These are phyloP conservation scores for Dioscorea dumetorum DNA, from an alignment of 106 monocot genomes.

Conservation along the genomic window DNA sequence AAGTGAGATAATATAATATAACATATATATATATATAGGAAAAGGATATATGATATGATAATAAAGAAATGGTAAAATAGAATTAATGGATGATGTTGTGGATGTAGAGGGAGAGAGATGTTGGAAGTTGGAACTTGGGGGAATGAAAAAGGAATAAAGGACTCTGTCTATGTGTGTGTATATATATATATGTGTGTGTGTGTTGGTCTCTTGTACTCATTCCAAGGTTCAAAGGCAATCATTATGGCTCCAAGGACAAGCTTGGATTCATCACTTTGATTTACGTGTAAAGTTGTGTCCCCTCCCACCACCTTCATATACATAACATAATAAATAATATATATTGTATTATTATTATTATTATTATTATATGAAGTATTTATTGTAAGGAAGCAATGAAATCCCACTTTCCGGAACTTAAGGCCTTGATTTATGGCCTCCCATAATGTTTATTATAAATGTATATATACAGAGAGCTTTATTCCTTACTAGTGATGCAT, in stretches of 20 bases:
- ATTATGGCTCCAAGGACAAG: not conserved
- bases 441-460: not conserved
- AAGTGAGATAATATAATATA: too few relatives aligned
- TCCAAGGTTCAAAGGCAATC: conserved; percentile 2
- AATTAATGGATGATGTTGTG: too few relatives aligned
- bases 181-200: too few relatives aligned
- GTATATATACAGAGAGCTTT: not conserved
- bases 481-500: not conserved
- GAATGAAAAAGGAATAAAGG: too few relatives aligned
- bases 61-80: too few relatives aligned
- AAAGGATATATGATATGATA: too few relatives aligned
- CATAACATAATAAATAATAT: not conserved
- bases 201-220: too few relatives aligned
- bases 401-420: not conserved
- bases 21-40: too few relatives aligned
- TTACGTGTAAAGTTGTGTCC: not conserved
- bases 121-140: too few relatives aligned
- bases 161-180: too few relatives aligned
- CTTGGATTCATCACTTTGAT: not conserved
- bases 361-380: not conserved
- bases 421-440: not conserved
- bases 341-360: too few relatives aligned
- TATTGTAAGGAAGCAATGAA: not conserved
- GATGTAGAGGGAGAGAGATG: too few relatives aligned
- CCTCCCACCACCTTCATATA: not conserved